These are phyloP conservation scores for Knoxdaviesia proteae DNA, from an alignment of 2,329 filamentous ascomycete species.

Conservation along the genomic window DNA sequence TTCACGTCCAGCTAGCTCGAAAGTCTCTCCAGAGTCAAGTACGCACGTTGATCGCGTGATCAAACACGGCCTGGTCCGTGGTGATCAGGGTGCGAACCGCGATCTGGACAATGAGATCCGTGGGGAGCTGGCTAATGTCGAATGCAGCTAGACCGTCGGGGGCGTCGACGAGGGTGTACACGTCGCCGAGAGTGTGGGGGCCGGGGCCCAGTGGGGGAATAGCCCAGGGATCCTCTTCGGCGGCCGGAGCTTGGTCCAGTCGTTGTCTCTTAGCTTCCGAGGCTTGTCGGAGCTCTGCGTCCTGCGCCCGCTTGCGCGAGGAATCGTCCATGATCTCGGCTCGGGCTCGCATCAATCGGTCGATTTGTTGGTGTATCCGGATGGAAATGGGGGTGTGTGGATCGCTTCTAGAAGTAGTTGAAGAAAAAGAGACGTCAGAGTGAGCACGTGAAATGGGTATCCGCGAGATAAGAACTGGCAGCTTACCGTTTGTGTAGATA, in stretches of 20 bases:
- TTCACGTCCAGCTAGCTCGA: no score
- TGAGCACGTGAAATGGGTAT: neutral
- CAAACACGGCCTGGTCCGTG: conserved; percentile 4
- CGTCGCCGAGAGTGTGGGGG: conserved; percentile 56
- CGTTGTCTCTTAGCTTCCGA: conserved; percentile 71
- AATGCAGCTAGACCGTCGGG: conserved; percentile 59
- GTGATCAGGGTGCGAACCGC: conserved; percentile 48
- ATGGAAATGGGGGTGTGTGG: conserved; percentile 54
- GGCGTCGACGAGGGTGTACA: conserved; percentile 61
- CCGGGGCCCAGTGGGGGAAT: conserved; percentile 56
- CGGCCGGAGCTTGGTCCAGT: conserved; percentile 25
- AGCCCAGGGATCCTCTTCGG: conserved; percentile 14
- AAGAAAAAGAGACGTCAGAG: neutral
- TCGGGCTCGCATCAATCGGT: conserved; percentile 59
- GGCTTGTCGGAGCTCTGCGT: conserved; percentile 48
- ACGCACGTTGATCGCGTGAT: conserved; percentile 5
- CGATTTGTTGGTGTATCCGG: conserved; percentile 73
- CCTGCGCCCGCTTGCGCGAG: conserved; percentile 54
- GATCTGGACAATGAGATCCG: conserved; percentile 58
- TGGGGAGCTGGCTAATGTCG: conserved; percentile 61
- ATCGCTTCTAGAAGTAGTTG: conserved; percentile 30
- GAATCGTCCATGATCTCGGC: conserved; percentile 63
- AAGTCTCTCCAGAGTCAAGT: no score
- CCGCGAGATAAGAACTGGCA: neutral
- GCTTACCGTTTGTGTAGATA: conserved; percentile 61